A percentile compares a stretch with the other conserved stretches of the same genome.
Evolutionary conservation across 495 filamentous ascomycete species (phyloP).

Genomic region (Penicillium coprophilum): DNA sequence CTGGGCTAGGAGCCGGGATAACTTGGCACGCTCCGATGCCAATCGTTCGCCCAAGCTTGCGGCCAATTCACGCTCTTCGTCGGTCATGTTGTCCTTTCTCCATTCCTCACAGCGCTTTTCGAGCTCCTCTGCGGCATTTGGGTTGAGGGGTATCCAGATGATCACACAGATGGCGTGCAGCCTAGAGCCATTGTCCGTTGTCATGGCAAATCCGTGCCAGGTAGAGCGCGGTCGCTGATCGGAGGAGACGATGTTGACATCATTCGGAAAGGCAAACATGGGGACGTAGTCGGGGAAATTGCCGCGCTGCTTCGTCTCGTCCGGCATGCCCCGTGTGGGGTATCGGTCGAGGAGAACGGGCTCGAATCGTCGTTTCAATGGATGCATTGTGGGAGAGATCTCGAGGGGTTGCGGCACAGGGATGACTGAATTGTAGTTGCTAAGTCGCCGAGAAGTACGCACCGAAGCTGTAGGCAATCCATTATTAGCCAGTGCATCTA

Average conservation of each 20-base stretch:
- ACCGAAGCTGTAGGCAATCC: constrained; percentile 65
- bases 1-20: constrained; percentile 81
- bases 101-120: constrained; percentile 92
- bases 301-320: constrained; percentile 77
- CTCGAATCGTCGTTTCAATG: constrained; percentile 88
- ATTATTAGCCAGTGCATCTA: constrained; percentile 5
- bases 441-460: constrained; percentile 82
- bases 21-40: constrained; percentile 83
- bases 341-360: constrained; percentile 93
- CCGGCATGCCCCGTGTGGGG: constrained; percentile 77
- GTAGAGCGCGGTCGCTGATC: constrained; percentile 91
- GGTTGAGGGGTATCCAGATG: constrained; percentile 86
- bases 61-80: constrained; percentile 91
- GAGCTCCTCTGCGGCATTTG: constrained; percentile 77
- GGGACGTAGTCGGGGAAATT: constrained; percentile 96
- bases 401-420: constrained; percentile 88
- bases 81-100: constrained; percentile 92
- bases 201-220: constrained; percentile 99
- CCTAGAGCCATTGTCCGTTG: constrained; percentile 83
- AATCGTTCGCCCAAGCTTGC: constrained; percentile 88
- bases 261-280: constrained; percentile 99
- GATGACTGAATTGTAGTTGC: constrained; percentile 98
- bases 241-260: constrained; percentile 92
- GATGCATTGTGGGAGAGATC: constrained; percentile 89
- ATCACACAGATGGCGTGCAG: constrained; percentile 90